Base-by-base conservation (phyloP, 768 basidiomycete genomes). In the Lactarius tabidus region DNA sequence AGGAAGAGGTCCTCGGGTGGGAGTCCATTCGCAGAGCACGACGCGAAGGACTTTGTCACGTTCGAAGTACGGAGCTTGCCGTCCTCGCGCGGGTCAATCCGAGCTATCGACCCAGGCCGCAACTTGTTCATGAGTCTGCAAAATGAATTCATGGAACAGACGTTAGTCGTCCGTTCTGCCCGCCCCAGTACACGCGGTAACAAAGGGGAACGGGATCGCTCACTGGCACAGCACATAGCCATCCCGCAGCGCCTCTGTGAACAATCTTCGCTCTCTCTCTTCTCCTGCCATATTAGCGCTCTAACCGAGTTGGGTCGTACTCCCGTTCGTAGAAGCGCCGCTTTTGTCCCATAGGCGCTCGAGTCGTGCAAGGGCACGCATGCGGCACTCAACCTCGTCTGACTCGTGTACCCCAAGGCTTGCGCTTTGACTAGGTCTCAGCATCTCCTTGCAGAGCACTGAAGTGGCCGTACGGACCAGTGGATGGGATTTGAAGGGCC, bases 141-240 rank as follows among this genome's bases (percentile, higher is more conserved):
- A 39, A n/a, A 59, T 70, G 71, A 17, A 69, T 59, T 71, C 61
- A 70, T 66, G 70, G 54, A 71, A 51, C 64, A 61, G 73, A 45
- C 68, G 72, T 67, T 15, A 33, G 35, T 36, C 20, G 51, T 33
- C 52, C 59, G 56, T 33, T 58, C n/a, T n/a, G n/a, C n/a, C n/a
- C n/a, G n/a, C n/a, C n/a, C 43, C 31, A 36, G 18, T 41, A 28
- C 43, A 56, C 23, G 36, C 54, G 52, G 43, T 59, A 67, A 35
- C 53, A 57, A 63, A 45, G 59, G 54, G 12, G 62, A 69, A 31
- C 23, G 64, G 48, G 45, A 59, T 68, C 39, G 86, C 93, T 78
- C 72, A 95, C 94, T 91, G 88, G 85, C 94, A 95, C 28, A 96
- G 81, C 26, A 95, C 84, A 74, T 87, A 89, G 1, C 94, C 94